These are phyloP conservation scores for Xylaria multiplex DNA, from an alignment of 2,329 filamentous ascomycete species.

Conservation along the genomic window DNA sequence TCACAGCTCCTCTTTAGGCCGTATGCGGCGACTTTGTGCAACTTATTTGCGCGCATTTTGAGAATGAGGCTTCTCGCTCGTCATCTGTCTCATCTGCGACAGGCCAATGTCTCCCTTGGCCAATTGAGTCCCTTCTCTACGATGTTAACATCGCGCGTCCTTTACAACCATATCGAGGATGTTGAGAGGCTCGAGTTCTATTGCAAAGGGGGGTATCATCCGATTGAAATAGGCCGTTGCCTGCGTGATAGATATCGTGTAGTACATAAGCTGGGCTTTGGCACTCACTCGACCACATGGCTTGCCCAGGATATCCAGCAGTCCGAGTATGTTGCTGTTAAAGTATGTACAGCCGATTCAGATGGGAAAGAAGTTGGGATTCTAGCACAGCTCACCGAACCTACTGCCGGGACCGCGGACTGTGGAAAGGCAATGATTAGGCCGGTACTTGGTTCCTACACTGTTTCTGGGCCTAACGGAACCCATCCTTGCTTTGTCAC, in stretches of 20 bases:
- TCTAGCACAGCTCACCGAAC: neutral
- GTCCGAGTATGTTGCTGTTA: neutral
- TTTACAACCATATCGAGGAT: too few relatives aligned
- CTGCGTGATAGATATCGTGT: neutral
- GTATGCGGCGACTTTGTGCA: too few relatives aligned
- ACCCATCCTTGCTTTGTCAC: slow-evolving; percentile 1
- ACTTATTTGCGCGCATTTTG: too few relatives aligned
- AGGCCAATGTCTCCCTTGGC: too few relatives aligned
- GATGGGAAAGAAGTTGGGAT: slow-evolving; percentile 1
- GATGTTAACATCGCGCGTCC: too few relatives aligned
- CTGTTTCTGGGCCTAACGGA: neutral
- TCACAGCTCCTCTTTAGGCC: too few relatives aligned
- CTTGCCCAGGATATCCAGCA: neutral
- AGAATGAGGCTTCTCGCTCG: too few relatives aligned
- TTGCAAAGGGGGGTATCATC: too few relatives aligned
- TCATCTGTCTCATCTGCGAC: too few relatives aligned
- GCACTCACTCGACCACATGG: neutral
- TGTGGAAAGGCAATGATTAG: neutral
- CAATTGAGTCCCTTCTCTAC: too few relatives aligned
- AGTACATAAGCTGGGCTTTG: neutral
- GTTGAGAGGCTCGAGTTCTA: too few relatives aligned
- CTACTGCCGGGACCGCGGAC: neutral
- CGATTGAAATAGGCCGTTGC: too few relatives aligned
- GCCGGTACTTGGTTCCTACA: neutral
- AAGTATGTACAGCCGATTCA: neutral